Conservation (phyloP, 768 basidiomycete species). For the Cystofilobasidium macerans region DNA sequence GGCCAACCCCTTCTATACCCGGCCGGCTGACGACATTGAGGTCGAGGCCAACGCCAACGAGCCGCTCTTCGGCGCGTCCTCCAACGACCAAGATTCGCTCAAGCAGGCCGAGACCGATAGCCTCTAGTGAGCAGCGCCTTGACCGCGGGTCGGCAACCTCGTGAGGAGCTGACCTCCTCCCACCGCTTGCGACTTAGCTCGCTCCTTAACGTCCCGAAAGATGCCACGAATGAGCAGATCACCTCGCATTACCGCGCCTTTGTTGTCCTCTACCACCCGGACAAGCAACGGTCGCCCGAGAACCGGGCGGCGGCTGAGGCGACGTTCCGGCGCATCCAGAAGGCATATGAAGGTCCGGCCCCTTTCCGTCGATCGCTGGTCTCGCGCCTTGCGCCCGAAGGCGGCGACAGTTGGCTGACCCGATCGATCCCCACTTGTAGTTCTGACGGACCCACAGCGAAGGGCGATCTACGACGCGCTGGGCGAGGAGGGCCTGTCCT, state of each 20-base stretch:
- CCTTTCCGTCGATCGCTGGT: too few relatives aligned
- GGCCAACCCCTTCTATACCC: background rate
- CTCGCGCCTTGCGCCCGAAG: background rate
- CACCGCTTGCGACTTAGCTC: slow-evolving; percentile 47
- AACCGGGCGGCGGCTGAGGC: slow-evolving; percentile 52
- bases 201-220: slow-evolving; percentile 59
- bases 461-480: slow-evolving; percentile 64
- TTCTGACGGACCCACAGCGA: slow-evolving; percentile 51
- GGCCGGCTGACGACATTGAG: background rate
- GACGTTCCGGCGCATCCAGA: slow-evolving; percentile 64
- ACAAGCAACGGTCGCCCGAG: slow-evolving; percentile 57
- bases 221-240: slow-evolving; percentile 58
- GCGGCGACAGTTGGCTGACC: background rate
- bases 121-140: slow-evolving; percentile 5
- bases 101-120: background rate
- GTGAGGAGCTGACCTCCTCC: background rate
- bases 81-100: background rate
- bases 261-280: slow-evolving; percentile 62
- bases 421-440: slow-evolving; percentile 34
- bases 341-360: slow-evolving; percentile 63
- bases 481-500: slow-evolving; percentile 45
- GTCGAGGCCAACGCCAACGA: background rate
- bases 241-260: slow-evolving; percentile 47
- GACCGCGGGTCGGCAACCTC: background rate
- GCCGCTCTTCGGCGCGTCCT: background rate